Conservation (phyloP, 2,329 filamentous ascomycete species). For the Cladosporium sp. region DNA sequence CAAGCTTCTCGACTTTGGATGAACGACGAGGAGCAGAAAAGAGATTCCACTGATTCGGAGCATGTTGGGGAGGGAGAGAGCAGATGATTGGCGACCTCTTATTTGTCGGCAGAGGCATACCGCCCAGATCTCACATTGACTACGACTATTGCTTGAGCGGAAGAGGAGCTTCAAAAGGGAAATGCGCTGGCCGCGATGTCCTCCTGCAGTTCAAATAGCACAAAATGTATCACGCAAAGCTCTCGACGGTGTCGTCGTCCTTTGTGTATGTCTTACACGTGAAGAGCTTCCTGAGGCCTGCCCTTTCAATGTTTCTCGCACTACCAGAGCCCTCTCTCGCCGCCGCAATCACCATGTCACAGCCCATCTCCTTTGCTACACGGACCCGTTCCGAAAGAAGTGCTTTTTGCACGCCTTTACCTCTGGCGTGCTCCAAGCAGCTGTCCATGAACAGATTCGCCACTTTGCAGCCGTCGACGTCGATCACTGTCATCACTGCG, state of each 20-base stretch:
- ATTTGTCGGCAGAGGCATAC: neutral
- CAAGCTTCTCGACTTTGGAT: neutral
- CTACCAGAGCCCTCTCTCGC: constrained; percentile 3
- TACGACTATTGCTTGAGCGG: neutral
- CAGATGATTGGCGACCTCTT: neutral
- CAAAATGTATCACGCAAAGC: neutral
- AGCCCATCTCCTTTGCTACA: neutral
- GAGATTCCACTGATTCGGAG: neutral
- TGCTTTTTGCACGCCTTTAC: constrained; percentile 1
- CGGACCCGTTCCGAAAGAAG: neutral
- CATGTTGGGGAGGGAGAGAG: neutral
- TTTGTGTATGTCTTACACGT: constrained; percentile 1
- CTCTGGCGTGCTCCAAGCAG: neutral
- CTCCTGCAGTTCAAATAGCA: neutral
- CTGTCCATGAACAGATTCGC: constrained; percentile 1
- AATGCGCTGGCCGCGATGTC: neutral
- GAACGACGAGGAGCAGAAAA: neutral
- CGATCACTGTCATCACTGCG: neutral
- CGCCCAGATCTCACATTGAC: neutral
- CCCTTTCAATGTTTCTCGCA: constrained; percentile 8
- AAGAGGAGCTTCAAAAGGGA: neutral
- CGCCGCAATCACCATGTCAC: neutral
- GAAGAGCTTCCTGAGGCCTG: neutral
- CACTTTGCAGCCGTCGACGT: neutral
- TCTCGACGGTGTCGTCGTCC: neutral